Evolutionary conservation across 176 grass and related monocot genomes (phyloP).

Genomic region (Aegilops longissima): DNA sequence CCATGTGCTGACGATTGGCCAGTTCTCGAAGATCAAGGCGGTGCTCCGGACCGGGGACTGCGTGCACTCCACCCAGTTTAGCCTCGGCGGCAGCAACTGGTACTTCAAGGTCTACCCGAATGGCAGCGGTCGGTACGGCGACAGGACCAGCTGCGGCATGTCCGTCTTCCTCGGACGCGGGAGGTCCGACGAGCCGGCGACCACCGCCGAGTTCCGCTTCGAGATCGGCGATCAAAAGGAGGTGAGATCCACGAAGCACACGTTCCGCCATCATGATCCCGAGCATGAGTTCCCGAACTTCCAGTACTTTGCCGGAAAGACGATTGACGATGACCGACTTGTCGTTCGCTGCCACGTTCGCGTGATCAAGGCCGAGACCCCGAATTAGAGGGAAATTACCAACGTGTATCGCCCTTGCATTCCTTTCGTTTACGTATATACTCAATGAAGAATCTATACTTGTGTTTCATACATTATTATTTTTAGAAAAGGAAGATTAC

Average conservation of each 20-base stretch:
- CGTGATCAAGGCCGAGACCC: neutral
- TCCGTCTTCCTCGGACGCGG: neutral
- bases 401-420: too few species aligned
- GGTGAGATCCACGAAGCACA: neutral
- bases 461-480: too few species aligned
- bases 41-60: neutral
- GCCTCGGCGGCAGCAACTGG: neutral
- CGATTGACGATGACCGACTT: neutral
- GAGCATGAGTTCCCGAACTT: neutral
- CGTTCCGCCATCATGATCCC: neutral
- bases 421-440: too few species aligned
- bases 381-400: neutral
- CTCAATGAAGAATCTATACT: too few species aligned
- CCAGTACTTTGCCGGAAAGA: neutral
- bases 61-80: neutral
- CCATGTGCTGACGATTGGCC: neutral
- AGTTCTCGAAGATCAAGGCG: neutral
- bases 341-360: neutral
- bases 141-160: rapidly evolving
- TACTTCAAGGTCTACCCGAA: neutral
- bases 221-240: neutral
- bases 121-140: neutral
- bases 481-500: neutral
- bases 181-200: neutral
- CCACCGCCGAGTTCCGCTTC: neutral